Evolutionary conservation across 208 protist genomes (phyloP), one percentile per base, ranked within the genome.

Genomic region (Wallacemonas sp.): DNA sequence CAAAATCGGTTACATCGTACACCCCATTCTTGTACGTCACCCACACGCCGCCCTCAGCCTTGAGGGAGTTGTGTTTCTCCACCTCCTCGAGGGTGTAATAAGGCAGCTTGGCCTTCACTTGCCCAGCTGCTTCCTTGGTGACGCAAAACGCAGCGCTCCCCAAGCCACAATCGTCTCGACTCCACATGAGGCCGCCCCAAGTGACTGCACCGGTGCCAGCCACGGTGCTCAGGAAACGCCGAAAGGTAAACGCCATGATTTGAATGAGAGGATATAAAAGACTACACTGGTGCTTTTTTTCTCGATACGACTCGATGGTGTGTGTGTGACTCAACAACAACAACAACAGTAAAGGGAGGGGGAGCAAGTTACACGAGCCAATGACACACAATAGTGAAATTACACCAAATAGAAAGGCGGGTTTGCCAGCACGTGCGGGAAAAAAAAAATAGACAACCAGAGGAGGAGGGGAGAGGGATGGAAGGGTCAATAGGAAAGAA

Each of bases 1-100:
- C 66, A 62, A 95, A 95, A 6, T 86, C 62, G n/a, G 85, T 92
- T 12, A 95, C 71, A 60, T 95, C 80, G 75, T 95, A 95, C 4
- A 94, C 88, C 5, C 77, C 77, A 17, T 59, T 58, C 67, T 77
- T 77, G 73, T 85, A 88, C 30, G 77, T 88, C 17, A 94, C 84
- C 86, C 86, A 93, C 28, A 93, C 70, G 14, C 68, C 58, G 21
- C 56, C 59, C n/a, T n/a, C 71, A 3, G 12, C 33, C 45, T 68
- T 66, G 26, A 61, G 42, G 19, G 62, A 70, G 54, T 62, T 74
- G 65, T 79, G 66, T 53, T 70, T 19, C 34, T 24, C 55, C 11
- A 79, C 68, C 60, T 83, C 60, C 30, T 69, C 73, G 1, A 36
- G 44, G 0, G 73, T 73, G 67, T 70, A 79, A 36, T 67, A 70